These are phyloP conservation scores for Cladosporium sp. DNA, from an alignment of 2,329 filamentous ascomycete species.

Conservation along the genomic window DNA sequence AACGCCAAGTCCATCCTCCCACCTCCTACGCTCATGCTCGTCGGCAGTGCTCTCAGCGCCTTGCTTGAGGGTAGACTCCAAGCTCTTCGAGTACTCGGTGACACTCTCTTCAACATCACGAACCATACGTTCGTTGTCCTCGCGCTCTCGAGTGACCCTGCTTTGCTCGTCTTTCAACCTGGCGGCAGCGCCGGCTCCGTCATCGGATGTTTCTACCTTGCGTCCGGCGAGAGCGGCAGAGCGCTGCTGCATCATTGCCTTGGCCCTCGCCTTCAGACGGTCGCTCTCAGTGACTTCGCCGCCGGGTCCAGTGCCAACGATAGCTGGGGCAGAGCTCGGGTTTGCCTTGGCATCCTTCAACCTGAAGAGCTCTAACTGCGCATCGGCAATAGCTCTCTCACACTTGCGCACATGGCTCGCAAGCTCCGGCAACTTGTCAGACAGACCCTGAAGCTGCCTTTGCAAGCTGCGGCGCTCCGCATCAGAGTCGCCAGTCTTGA, in stretches of 20 bases:
- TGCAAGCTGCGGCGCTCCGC: conserved; percentile 82
- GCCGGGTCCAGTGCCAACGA: conserved; percentile 89
- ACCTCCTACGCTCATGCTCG: conserved; percentile 86
- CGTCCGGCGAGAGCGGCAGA: conserved; percentile 87
- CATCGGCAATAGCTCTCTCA: conserved; percentile 88
- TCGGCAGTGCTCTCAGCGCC: conserved; percentile 67
- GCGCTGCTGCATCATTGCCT: conserved; percentile 97
- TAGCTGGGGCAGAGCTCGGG: conserved; percentile 70
- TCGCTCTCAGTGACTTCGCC: conserved; percentile 89
- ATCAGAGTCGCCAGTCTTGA: conserved; percentile 71
- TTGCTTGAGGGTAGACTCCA: conserved; percentile 85
- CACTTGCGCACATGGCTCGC: conserved; percentile 87
- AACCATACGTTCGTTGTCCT: conserved; percentile 95
- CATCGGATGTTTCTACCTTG: conserved; percentile 59
- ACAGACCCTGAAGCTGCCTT: conserved; percentile 81
- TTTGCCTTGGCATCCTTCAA: conserved; percentile 89
- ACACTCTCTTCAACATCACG: conserved; percentile 95
- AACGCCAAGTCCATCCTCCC: conserved; percentile 93
- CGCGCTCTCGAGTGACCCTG: conserved; percentile 75
- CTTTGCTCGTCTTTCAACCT: conserved; percentile 44
- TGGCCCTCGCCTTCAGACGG: conserved; percentile 87
- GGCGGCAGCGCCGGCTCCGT: conserved; percentile 45
- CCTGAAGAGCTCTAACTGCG: conserved; percentile 86
- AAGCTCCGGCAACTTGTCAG: conserved; percentile 84
- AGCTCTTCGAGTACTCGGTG: conserved; percentile 73